Evolutionary conservation across 1,284 basidiomycete genomes (phyloP).

Genomic region (Cryptococcus depauperatus): DNA sequence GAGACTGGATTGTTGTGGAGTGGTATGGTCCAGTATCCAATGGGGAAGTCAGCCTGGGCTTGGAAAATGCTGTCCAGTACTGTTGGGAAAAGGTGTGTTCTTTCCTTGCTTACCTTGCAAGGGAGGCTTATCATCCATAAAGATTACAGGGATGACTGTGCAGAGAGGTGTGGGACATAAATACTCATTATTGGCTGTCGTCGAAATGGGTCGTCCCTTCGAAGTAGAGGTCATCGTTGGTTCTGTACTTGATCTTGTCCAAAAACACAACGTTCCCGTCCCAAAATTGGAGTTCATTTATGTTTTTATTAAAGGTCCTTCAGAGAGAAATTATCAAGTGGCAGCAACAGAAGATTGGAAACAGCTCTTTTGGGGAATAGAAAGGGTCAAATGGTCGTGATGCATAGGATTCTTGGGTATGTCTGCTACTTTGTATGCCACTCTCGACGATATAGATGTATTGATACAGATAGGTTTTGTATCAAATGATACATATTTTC

Average conservation of each 20-base stretch:
- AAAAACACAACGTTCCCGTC: constrained; percentile 18
- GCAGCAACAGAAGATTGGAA: constrained; percentile 1
- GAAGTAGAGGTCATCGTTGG: constrained; percentile 43
- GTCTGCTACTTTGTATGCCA: neutral
- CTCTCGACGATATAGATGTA: neutral
- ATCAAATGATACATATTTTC: no score
- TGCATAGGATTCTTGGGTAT: neutral
- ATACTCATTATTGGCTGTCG: constrained; percentile 38
- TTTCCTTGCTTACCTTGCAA: neutral
- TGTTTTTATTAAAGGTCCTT: constrained; percentile 34
- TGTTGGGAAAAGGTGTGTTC: constrained; percentile 24
- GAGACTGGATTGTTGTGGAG: constrained; percentile 30
- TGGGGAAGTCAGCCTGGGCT: constrained; percentile 14
- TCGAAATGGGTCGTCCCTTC: constrained; percentile 40
- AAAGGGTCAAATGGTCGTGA: neutral
- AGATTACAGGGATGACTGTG: constrained; percentile 7
- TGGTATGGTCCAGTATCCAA: constrained; percentile 29
- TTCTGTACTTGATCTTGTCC: constrained; percentile 33
- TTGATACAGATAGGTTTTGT: no score
- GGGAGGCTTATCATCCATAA: neutral
- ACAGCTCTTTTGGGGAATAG: constrained; percentile 4
- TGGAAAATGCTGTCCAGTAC: constrained; percentile 16
- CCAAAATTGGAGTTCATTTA: constrained; percentile 32
- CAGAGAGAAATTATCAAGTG: constrained; percentile 20
- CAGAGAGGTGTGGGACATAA: constrained; percentile 28